Evolutionary conservation across 768 basidiomycete genomes (phyloP).

Genomic region (Imleria badia): DNA sequence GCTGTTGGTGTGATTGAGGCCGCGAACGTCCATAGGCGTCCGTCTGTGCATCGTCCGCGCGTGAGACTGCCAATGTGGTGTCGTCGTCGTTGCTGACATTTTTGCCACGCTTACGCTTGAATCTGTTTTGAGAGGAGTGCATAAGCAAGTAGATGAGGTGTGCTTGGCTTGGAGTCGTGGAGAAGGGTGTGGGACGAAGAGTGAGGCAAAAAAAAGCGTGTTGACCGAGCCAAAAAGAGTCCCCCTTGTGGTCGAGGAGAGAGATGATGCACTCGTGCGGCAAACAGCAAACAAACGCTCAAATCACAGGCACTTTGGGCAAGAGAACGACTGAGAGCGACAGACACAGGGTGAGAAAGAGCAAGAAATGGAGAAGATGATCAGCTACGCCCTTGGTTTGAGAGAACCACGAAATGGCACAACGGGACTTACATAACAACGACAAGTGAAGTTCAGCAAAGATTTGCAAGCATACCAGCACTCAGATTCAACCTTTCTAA

Average conservation of each 20-base stretch:
- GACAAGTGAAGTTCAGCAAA: conserved; percentile 25
- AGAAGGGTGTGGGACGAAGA: conserved; percentile 21
- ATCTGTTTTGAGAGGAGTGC: conserved; percentile 39
- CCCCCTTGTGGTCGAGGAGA: conserved; percentile 25
- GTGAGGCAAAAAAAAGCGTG: conserved; percentile 27
- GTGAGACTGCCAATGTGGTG: conserved; percentile 36
- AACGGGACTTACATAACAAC: conserved; percentile 37
- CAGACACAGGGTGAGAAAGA: conserved; percentile 19
- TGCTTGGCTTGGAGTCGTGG: conserved; percentile 19
- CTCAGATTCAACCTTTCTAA: conserved; percentile 28
- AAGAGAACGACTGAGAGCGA: conserved; percentile 20
- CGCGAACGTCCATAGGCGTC: conserved; percentile 56
- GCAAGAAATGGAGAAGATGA: conserved; percentile 14
- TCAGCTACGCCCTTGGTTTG: conserved; percentile 25
- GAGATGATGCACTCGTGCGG: conserved; percentile 18
- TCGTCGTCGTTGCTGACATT: conserved; percentile 54
- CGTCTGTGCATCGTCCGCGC: conserved; percentile 50
- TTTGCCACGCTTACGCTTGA: conserved; percentile 52
- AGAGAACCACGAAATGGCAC: conserved; percentile 21
- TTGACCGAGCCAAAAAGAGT: conserved; percentile 29
- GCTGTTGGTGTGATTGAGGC: conserved; percentile 39
- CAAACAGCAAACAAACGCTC: conserved; percentile 34
- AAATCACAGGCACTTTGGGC: conserved; percentile 29
- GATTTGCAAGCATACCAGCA: conserved; percentile 32
- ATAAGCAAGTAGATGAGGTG: conserved; percentile 30